A percentile compares a stretch with the other conserved stretches of the same genome.
Conservation (phyloP, 768 basidiomycete species). For the Mycena galopus region DNA sequence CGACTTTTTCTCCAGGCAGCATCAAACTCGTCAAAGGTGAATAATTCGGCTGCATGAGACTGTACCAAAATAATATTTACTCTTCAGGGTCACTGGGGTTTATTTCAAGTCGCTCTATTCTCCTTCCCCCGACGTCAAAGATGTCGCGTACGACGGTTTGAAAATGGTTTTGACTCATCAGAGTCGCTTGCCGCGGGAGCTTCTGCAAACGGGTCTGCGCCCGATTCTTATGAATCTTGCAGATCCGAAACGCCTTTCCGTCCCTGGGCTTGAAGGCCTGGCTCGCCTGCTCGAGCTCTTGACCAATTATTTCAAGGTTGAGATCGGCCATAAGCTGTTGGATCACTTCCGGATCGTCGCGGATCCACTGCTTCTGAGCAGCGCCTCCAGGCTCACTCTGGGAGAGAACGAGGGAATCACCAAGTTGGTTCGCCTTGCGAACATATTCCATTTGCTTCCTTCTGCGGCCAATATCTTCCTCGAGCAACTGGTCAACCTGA, state of each 20-base stretch:
- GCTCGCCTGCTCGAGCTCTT: conserved; percentile 93
- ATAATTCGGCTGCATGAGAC: conserved; percentile 26
- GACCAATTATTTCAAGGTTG: conserved; percentile 99
- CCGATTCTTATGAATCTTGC: conserved; percentile 98
- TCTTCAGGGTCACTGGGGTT: conserved; percentile 86
- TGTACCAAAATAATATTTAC: background rate
- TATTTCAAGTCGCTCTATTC: conserved; percentile 99
- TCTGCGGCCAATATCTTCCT: conserved; percentile 94
- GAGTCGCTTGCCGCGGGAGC: conserved; percentile 92
- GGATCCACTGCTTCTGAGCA: conserved; percentile 86
- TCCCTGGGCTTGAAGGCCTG: conserved; percentile 92
- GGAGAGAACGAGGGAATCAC: conserved; percentile 92
- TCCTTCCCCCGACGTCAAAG: conserved; percentile 89
- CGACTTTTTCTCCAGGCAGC: conserved; percentile 91
- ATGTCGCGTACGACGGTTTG: conserved; percentile 94
- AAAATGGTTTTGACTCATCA: conserved; percentile 91
- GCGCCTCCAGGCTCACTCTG: conserved; percentile 83
- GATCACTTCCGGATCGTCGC: conserved; percentile 96
- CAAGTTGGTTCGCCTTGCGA: conserved; percentile 94
- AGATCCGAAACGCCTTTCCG: conserved; percentile 93
- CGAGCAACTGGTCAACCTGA: conserved; percentile 84
- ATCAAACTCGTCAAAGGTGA: conserved; percentile 87
- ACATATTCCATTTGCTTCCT: conserved; percentile 97
- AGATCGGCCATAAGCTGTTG: conserved; percentile 96
- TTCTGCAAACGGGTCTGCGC: conserved; percentile 93